A percentile compares a stretch with the other conserved stretches of the same genome.
Conservation (phyloP, 2,329 filamentous ascomycete genomes). For the Scorias spongiosa region DNA sequence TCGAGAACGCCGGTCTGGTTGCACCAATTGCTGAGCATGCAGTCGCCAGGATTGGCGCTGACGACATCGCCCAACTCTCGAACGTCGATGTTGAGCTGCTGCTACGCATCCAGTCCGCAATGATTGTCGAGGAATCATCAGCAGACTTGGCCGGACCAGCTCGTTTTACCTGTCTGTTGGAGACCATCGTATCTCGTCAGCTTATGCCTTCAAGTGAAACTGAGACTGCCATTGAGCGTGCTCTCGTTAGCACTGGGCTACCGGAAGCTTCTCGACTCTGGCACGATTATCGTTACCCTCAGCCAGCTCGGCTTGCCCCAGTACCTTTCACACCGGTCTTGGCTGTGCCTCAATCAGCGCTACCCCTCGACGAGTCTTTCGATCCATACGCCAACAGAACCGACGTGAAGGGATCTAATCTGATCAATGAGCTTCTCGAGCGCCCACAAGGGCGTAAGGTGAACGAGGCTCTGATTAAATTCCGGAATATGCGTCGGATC, state of each 20-base stretch:
- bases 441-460: slow-evolving; percentile 55
- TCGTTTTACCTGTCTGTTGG: slow-evolving; percentile 47
- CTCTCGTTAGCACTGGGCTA: slow-evolving; percentile 37
- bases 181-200: slow-evolving; percentile 38
- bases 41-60: slow-evolving; percentile 40
- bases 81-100: slow-evolving; percentile 41
- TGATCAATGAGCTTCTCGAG: slow-evolving; percentile 83
- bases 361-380: slow-evolving; percentile 61
- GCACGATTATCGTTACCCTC: slow-evolving; percentile 42
- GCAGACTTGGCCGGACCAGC: slow-evolving; percentile 42
- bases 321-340: slow-evolving; percentile 33
- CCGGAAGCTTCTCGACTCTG: slow-evolving; percentile 37
- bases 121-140: slow-evolving; percentile 30
- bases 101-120: slow-evolving; percentile 43
- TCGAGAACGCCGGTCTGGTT: slow-evolving; percentile 48
- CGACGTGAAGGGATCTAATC: slow-evolving; percentile 82
- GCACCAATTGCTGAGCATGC: slow-evolving; percentile 45
- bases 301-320: slow-evolving; percentile 27
- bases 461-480: slow-evolving; percentile 65
- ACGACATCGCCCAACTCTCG: slow-evolving; percentile 41
- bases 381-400: slow-evolving; percentile 84
- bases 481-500: slow-evolving; percentile 84
- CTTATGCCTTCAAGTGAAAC: slow-evolving; percentile 41
- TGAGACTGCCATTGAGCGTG: slow-evolving; percentile 42
- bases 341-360: slow-evolving; percentile 27